phyloP scores from a whole-genome alignment of 495 filamentous ascomycete species.

The Penicillium parvum region DNA sequence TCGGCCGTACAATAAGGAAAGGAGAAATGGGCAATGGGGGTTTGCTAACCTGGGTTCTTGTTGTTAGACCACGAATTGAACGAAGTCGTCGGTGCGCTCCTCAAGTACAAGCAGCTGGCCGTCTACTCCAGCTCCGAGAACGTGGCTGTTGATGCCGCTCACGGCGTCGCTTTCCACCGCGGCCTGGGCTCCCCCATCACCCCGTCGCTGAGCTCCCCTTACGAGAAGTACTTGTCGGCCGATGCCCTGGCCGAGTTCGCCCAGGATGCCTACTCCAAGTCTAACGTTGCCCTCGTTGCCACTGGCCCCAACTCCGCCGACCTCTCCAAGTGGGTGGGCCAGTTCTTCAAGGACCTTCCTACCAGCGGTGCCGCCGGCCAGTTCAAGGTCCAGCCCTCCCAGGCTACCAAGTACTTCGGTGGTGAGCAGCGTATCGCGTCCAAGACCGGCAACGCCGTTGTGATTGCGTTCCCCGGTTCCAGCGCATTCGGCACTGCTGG shows the following conservation, averaged over 20 bases:
- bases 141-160: conserved; percentile 78
- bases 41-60: conserved; percentile 13
- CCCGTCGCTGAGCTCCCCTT: conserved; percentile 62
- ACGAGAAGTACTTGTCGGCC: conserved; percentile 72
- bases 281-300: conserved; percentile 85
- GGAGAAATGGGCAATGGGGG: background rate
- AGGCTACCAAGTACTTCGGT: conserved; percentile 79
- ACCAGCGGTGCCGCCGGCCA: conserved; percentile 31
- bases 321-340: conserved; percentile 83
- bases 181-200: conserved; percentile 77
- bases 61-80: conserved; percentile 74
- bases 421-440: conserved; percentile 89
- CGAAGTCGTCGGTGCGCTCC: conserved; percentile 72
- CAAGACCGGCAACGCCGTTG: conserved; percentile 66
- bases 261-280: conserved; percentile 72
- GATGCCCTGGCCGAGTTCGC: conserved; percentile 68
- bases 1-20: background rate
- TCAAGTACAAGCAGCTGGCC: conserved; percentile 67
- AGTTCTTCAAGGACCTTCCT: conserved; percentile 69
- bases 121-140: conserved; percentile 60
- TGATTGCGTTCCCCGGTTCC: conserved; percentile 89
- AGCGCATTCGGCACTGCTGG: conserved; percentile 62
- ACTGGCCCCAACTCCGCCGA: conserved; percentile 75
- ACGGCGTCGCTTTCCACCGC: conserved; percentile 87
- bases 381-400: conserved; percentile 36